These are phyloP conservation scores for Thelephora aurantiotincta DNA, from an alignment of 768 basidiomycete genomes.

Conservation along the genomic window DNA sequence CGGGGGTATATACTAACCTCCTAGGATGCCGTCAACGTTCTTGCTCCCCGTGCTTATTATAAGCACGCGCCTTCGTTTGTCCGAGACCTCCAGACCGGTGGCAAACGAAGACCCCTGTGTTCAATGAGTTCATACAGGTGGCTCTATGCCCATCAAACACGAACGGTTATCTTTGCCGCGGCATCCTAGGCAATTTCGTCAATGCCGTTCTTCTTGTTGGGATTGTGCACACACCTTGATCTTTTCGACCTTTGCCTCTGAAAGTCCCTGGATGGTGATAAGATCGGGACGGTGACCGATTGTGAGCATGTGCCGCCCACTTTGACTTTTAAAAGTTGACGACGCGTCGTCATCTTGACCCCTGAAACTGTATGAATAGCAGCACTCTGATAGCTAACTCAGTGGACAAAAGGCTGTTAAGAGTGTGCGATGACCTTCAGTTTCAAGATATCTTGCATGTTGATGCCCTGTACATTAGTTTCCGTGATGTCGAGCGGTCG, in stretches of 20 bases:
- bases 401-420: conserved; percentile 6
- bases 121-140: neutral
- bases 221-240: conserved; percentile 48
- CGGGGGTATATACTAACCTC: conserved; percentile 34
- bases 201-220: neutral
- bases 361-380: conserved; percentile 78
- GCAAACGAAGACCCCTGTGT: conserved; percentile 79
- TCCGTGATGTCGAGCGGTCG: neutral
- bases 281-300: neutral
- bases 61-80: conserved; percentile 67
- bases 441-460: conserved; percentile 89
- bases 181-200: neutral
- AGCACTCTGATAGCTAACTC: conserved; percentile 34
- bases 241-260: conserved; percentile 95
- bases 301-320: conserved; percentile 21
- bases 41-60: conserved; percentile 90
- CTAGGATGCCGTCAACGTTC: conserved; percentile 76
- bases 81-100: conserved; percentile 84
- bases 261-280: conserved; percentile 55
- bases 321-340: conserved; percentile 90
- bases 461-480: conserved; percentile 56
- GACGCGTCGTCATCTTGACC: conserved; percentile 82
- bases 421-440: conserved; percentile 44
- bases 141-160: conserved; percentile 1
- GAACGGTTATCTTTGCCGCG: neutral